phyloP scores from a whole-genome alignment of 129 eudicot genomes.

The Chrysanthemum makinoi region DNA sequence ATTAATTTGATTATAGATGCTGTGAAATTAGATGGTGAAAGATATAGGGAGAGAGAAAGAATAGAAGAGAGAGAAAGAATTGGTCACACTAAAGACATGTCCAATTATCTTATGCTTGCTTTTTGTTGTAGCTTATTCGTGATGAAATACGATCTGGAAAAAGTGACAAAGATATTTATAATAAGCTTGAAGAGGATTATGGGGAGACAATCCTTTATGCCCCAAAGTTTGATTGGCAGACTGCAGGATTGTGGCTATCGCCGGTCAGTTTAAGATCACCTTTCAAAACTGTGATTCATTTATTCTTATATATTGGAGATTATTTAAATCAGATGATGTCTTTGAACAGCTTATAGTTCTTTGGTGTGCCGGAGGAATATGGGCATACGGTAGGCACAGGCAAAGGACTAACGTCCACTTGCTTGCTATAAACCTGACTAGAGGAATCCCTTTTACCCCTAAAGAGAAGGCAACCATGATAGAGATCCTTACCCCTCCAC shows the following conservation, averaged over 20 bases:
- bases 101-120: not conserved
- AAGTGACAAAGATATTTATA: slow-evolving; percentile 77
- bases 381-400: slow-evolving; percentile 79
- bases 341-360: slow-evolving; percentile 64
- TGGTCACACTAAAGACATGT: too few relatives aligned
- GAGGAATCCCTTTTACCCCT: slow-evolving; percentile 88
- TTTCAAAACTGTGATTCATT: not conserved
- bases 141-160: slow-evolving; percentile 85
- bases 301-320: not conserved
- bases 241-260: slow-evolving; percentile 91
- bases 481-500: slow-evolving; percentile 80
- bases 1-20: too few relatives aligned
- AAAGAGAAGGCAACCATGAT: slow-evolving; percentile 84
- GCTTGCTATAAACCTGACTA: slow-evolving; percentile 71
- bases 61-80: too few relatives aligned
- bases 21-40: too few relatives aligned
- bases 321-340: not conserved
- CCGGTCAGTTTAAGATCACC: slow-evolving; percentile 47
- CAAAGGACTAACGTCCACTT: slow-evolving; percentile 85
- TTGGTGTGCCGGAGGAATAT: slow-evolving; percentile 79
- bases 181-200: slow-evolving; percentile 79
- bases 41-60: too few relatives aligned
- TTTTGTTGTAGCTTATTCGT: slow-evolving; percentile 67
- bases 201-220: slow-evolving; percentile 92
- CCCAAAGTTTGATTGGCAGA: slow-evolving; percentile 92